These are phyloP conservation scores for Apiospora sp. DNA, from an alignment of 2,329 filamentous ascomycete species.

Conservation along the genomic window DNA sequence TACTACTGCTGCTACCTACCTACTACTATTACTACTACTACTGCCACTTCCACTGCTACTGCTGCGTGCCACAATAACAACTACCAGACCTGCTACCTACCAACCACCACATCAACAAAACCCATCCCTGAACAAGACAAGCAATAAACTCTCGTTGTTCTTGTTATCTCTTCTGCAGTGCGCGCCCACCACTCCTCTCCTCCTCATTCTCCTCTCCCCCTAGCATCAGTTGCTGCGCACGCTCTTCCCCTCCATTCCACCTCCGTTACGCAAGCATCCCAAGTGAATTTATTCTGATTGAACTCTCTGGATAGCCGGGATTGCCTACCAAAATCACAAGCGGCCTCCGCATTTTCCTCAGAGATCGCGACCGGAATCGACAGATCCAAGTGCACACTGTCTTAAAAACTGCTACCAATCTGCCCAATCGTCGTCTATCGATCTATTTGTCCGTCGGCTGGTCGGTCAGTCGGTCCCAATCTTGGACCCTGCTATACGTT, in stretches of 20 bases:
- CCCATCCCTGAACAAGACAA: conserved; percentile 20
- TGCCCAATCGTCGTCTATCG: conserved; percentile 13
- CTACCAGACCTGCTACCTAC: not conserved
- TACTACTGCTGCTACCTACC: not conserved
- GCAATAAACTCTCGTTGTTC: conserved; percentile 15
- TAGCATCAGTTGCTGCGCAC: not conserved
- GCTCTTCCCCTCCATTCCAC: not conserved
- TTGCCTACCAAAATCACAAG: conserved; percentile 14
- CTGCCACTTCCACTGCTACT: not conserved
- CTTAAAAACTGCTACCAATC: not conserved
- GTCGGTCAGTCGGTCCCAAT: conserved; percentile 20
- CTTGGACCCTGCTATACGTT: conserved; percentile 15
- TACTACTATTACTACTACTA: not conserved
- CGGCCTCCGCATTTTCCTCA: conserved; percentile 12
- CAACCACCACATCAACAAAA: conserved; percentile 17
- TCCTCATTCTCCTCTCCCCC: not conserved
- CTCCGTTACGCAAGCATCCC: conserved; percentile 19
- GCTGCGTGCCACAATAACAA: conserved; percentile 6
- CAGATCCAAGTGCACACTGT: conserved; percentile 15
- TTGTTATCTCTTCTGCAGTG: conserved; percentile 14
- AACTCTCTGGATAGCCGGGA: conserved; percentile 19
- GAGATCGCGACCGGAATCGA: conserved; percentile 16
- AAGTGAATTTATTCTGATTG: conserved; percentile 7
- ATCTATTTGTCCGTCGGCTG: conserved; percentile 13
- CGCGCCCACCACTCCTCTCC: not conserved